A percentile compares a stretch with the other conserved stretches of the same genome.
Conservation (phyloP, 2,329 filamentous ascomycete species). For the Trichoderma polysporum region DNA sequence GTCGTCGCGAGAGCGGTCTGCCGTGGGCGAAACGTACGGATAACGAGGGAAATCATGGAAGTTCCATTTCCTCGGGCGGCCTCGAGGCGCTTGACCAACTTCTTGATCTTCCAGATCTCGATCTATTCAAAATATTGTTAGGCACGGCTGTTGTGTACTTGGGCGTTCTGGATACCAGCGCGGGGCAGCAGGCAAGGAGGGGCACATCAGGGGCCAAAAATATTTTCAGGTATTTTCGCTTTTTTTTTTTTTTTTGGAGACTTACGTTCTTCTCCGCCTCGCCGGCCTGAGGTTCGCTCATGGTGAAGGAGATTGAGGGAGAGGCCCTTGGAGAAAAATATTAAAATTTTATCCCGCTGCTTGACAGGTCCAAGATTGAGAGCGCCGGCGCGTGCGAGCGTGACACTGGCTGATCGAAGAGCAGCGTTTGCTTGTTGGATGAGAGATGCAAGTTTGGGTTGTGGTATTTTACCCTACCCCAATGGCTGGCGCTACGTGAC, state of each 20-base stretch:
- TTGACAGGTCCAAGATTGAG: conserved; percentile 18
- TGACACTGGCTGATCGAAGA: conserved; percentile 21
- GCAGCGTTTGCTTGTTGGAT: conserved; percentile 28
- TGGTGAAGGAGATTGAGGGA: conserved; percentile 50
- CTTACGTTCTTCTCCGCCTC: conserved; percentile 95
- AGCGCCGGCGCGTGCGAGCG: conserved; percentile 21
- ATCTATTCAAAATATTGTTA: conserved; percentile 46
- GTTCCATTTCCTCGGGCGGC: conserved; percentile 97
- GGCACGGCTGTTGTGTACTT: conserved; percentile 18
- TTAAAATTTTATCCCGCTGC: conserved; percentile 5
- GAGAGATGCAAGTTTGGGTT: conserved; percentile 36
- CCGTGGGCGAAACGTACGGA: conserved; percentile 62
- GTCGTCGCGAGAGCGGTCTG: not conserved
- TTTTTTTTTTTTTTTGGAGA: conserved; percentile 24
- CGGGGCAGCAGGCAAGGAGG: conserved; percentile 34
- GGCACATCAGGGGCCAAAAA: conserved; percentile 26
- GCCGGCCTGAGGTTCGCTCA: conserved; percentile 83
- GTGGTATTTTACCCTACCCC: conserved; percentile 25
- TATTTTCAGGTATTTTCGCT: conserved; percentile 22
- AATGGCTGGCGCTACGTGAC: not conserved
- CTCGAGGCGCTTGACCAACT: conserved; percentile 98
- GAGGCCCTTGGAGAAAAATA: conserved; percentile 3
- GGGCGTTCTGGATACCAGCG: conserved; percentile 24
- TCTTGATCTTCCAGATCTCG: conserved; percentile 97
- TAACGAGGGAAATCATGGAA: conserved; percentile 99